Evolutionary conservation across 2,329 filamentous ascomycete species (phyloP), one percentile per base, ranked within the genome.

Genomic region (Sordariomycetes sp.): DNA sequence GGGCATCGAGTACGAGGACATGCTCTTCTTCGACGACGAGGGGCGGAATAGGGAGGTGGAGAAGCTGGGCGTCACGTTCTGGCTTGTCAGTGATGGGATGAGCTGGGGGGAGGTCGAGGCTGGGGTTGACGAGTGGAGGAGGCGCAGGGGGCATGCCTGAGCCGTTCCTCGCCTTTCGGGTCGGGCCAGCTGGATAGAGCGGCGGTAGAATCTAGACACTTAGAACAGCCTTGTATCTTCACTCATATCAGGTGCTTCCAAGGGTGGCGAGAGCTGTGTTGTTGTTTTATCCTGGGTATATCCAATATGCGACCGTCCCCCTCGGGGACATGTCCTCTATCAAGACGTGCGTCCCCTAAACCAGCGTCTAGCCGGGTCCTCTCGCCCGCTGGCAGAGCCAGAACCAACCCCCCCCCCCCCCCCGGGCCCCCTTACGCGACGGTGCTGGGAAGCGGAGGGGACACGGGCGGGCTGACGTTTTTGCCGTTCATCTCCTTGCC

Each of bases 1-100:
- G 15, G 84, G 83, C 1, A 69, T 96, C 2, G 72, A 75, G 6
- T 95, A 82, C 65, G 80, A 86, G 61, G 89, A 96, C 53, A 95
- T 97, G 86, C 69, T 97, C 36, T 97, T 97, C 70, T 97, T 97
- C 63, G 92, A 97, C 64, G 92, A 97, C 64, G 92, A 97, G 78
- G 77, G 78, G 56, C 74, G 92, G 60, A 97, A 97, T 66, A 77
- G 82, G 59, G 90, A 96, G 66, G 92, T 95, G 1, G 82, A 85
- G 72, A 73, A 67, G 28, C 65, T 96, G 54, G 91, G 91, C 0
- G 87, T 95, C 2, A 88, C 87, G 0, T 95, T 97, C 82, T 84
- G 83, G 66, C 72, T 96, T 54, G 86, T 97, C 0, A 74, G 80
- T 58, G 86, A 95, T 67, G 91, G 91, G 0, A 82, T 96, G 57